Evolutionary conservation across 495 filamentous ascomycete genomes (phyloP), one percentile per base, ranked within the genome.

Genomic region (Tuber melanosporum): DNA sequence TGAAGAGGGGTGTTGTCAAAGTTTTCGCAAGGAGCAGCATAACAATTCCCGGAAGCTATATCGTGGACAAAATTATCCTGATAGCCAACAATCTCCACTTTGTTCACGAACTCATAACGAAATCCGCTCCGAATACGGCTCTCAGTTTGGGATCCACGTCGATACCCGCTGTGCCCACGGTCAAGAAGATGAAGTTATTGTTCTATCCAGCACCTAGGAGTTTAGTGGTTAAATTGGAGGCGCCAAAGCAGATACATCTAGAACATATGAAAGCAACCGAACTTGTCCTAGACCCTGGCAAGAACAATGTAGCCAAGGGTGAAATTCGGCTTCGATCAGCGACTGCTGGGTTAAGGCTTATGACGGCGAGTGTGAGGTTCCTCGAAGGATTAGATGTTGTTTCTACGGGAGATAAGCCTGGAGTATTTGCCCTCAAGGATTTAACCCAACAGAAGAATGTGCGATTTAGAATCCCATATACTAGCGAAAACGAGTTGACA

Each of bases 311-410:
- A 71, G 84, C 85, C 46, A 87, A 82, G 19, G 91, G 90, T 49
- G 91, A 92, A 75, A 83, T 99, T 73, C 90, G 91, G 46, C 86
- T 98, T 43, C 89, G 91, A 79, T 89, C 94, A 76, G 93, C 91
- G 6, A 95, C 96, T 4, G 95, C 94, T 41, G 96, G 96, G 0
- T 85, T 99, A 46, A 88, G 96, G 66, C 87, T 99, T 20, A 89
- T 93, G 75, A 94, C 91, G 69, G 89, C 90, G 49, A 91, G 94
- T 78, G 87, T 91, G 1, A 87, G 88, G 71, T 84, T 91, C 45
- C 83, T 91, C 4, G 86, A 88, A 66, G 87, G 88, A 2, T 62
- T 72, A 42, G 84, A 86, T n/a, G 81, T 69, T 52, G 78, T 91
- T 9, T 82, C 85, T 12, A 83, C 89, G 14, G 86, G 86, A 0